Base-by-base conservation (phyloP, 2,329 filamentous ascomycete species). In the Thermochaetoides dissita region DNA sequence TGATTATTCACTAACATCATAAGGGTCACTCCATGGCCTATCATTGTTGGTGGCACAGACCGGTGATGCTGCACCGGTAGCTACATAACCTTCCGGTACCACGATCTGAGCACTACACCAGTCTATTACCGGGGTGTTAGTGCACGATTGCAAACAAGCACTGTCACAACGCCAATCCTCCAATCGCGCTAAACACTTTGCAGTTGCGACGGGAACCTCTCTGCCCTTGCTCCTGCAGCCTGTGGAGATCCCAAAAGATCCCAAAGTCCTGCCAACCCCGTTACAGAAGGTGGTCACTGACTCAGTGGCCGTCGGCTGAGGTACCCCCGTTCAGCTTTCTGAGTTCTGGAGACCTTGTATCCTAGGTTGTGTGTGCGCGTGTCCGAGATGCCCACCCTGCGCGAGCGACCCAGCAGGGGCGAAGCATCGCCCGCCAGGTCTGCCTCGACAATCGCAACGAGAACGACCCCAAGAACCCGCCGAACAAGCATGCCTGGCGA, bases 401-500 rank as follows among this genome's bases (percentile, higher is more conserved):
- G 54, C 44, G 51, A 54, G 42, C 48, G 54, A 36, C 50, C 53
- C 37, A 54, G 49, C 43, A 49, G 53, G 51, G 52, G 52, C 51
- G 52, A 55, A 29, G 47, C 43, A 17, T 51, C 49, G 44, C 51
- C 48, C 12, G 46, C 47, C 46, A 54, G 54, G 46, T 50, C 41
- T 35, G 36, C 36, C 9, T 46, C 48, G 10, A 11, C 32, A 3
- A 6, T 36, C 36, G 45, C 51, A 30, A 43, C 37, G 10, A 39
- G 48, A 46, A 40, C 47, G 33, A 46, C 46, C 8, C 41, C 52
- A 30, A 41, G 51, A 39, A 42, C 50, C 37, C 49, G 49, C 10
- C 36, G 47, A 37, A 44, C 35, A 40, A 51, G 51, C 50, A 65
- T 65, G 63, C 59, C 63, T 38, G 54, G 53, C 47, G 61, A 61